Evolutionary conservation across 1,284 basidiomycete genomes (phyloP).

Genomic region (Boletus calvinii): DNA sequence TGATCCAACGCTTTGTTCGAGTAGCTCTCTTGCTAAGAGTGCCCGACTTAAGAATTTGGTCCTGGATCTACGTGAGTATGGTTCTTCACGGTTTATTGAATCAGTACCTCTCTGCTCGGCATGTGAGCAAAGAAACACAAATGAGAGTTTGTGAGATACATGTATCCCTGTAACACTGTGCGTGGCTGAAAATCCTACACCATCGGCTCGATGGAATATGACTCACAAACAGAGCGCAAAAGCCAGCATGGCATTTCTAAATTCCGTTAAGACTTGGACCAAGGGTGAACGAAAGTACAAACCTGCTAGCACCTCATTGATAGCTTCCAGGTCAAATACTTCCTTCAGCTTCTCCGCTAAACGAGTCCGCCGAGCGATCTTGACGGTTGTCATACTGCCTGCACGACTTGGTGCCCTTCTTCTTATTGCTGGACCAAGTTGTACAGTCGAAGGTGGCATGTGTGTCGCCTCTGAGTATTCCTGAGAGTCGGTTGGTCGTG

Average conservation of each 20-base stretch:
- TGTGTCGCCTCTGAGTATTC: slow-evolving; percentile 20
- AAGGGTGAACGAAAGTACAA: slow-evolving; percentile 25
- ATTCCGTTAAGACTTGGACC: slow-evolving; percentile 19
- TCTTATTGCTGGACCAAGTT: slow-evolving; percentile 26
- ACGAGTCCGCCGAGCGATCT: slow-evolving; percentile 63
- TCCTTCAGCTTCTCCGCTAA: slow-evolving; percentile 84
- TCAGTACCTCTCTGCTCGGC: slow-evolving; percentile 76
- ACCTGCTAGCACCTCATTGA: slow-evolving; percentile 84
- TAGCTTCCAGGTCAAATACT: slow-evolving; percentile 77
- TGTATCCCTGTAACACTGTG: slow-evolving; percentile 90
- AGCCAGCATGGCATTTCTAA: slow-evolving; percentile 88
- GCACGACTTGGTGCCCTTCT: slow-evolving; percentile 40
- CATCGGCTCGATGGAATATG: background rate
- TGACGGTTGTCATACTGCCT: slow-evolving; percentile 70
- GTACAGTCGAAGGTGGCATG: slow-evolving; percentile 8
- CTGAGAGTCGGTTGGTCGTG: slow-evolving; percentile 37
- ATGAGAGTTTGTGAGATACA: slow-evolving; percentile 91
- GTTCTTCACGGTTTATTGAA: background rate
- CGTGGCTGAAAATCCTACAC: slow-evolving; percentile 13
- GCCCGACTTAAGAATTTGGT: slow-evolving; percentile 86
- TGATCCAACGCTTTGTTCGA: slow-evolving; percentile 84
- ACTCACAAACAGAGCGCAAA: slow-evolving; percentile 81
- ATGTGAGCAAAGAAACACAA: slow-evolving; percentile 98
- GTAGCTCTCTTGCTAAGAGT: slow-evolving; percentile 82
- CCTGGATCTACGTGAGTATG: slow-evolving; percentile 43